A percentile compares a stretch with the other conserved stretches of the same genome.
phyloP scores from a whole-genome alignment of 202 grass and related monocot genomes.

The Setaria viridis region DNA sequence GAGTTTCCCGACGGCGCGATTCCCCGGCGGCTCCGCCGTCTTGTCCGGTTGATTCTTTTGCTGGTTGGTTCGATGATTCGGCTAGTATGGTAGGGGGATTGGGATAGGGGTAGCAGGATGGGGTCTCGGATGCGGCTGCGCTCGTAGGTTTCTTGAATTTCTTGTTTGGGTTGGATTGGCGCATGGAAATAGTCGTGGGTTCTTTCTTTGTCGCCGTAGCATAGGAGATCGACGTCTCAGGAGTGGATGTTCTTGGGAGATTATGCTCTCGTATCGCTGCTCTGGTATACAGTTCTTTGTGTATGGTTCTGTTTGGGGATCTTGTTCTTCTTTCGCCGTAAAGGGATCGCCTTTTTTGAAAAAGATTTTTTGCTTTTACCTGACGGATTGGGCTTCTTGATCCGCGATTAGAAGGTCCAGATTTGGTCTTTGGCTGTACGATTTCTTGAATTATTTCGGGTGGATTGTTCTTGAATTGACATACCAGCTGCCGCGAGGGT shows the following conservation, averaged over 20 bases:
- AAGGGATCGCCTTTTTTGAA: constrained; percentile 9
- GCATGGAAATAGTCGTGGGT: background rate
- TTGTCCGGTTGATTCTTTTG: background rate
- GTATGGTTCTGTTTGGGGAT: background rate
- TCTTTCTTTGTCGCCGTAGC: background rate
- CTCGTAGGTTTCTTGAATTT: constrained; percentile 27
- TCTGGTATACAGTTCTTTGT: constrained; percentile 3
- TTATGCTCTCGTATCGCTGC: background rate
- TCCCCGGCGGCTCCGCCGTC: background rate
- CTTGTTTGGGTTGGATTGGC: background rate
- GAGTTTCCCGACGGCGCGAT: constrained; percentile 3
- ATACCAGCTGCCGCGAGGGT: background rate
- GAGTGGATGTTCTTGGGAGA: background rate
- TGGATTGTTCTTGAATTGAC: background rate
- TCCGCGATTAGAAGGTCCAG: background rate
- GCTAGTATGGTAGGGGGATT: no score
- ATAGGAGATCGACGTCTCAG: background rate
- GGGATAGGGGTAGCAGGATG: background rate
- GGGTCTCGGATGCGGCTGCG: background rate
- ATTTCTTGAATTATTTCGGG: constrained; percentile 17
- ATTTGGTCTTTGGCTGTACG: background rate
- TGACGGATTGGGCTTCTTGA: background rate
- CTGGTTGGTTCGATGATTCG: background rate
- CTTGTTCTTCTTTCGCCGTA: background rate
- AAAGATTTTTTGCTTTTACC: background rate